Base-by-base conservation (phyloP, 495 filamentous ascomycete genomes). In the Lentithecium fluviatile region DNA sequence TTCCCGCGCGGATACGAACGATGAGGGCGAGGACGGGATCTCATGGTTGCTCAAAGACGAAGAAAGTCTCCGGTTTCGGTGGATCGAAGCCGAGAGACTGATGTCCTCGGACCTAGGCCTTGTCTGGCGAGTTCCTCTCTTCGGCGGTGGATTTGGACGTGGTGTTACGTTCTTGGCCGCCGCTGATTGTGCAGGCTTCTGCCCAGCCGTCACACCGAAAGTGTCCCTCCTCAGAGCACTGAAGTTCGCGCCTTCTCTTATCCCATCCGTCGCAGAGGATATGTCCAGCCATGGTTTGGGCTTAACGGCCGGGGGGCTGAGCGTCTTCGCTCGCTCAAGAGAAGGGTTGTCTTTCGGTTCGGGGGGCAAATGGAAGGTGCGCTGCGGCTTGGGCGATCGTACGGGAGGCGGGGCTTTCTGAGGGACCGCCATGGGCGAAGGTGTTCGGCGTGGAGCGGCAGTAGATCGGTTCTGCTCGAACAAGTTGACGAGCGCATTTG, bases 401-500 rank as follows among this genome's bases (percentile, higher is more conserved):
- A 72, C 74, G 17, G 67, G 57, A 50, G 62, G 53, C 17, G 52
- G 66, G 29, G 42, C 57, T 40, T 34, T 12, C 51, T 23, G 40
- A n/a, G 56, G 43, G 6, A 52, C 51, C 13, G 26, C 13, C 12
- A 56, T 21, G 20, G 60, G 45, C 10, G 23, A n/a, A 5, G 56
- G 17, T 17, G 29, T 20, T 15, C 2, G 37, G 19, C 45, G 52
- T 10, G 40, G 13, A 20, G 57, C 47, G 0, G 52, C 65, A 13
- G 42, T 58, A 15, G 45, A 54, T 38, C 55, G 47, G 40, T 62
- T 65, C 43, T 66, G 66, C 71, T 89, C 86, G 62, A 87, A 89
- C 61, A 88, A 73, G 15, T 78, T 76, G 48, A 88, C 81, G 19
- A 88, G 73, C 8, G 82, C 77, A 17, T 75, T 82, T 0, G 84